Evolutionary conservation across 2,329 filamentous ascomycete genomes (phyloP).

Genomic region (Xylariaceae sp.): DNA sequence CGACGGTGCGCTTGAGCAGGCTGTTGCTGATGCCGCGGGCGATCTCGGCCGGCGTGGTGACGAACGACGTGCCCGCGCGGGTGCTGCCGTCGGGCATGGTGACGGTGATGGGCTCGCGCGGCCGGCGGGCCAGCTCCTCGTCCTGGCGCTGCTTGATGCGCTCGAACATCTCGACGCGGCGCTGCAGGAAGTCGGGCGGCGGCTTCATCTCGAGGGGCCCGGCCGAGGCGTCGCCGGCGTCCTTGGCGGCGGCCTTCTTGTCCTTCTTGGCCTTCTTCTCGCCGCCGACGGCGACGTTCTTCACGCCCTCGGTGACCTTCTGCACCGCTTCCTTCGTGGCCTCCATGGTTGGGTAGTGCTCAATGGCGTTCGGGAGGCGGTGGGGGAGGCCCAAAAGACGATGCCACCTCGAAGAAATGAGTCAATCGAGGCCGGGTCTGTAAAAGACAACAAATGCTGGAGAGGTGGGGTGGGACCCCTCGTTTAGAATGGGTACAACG

Average conservation of each 20-base stretch:
- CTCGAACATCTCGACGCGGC: constrained; percentile 81
- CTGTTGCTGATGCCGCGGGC: constrained; percentile 76
- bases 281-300: constrained; percentile 1
- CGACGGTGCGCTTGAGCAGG: constrained; percentile 76
- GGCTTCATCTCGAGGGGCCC: constrained; percentile 41
- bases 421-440: neutral
- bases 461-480: neutral
- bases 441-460: neutral
- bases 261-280: constrained; percentile 1
- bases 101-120: constrained; percentile 66
- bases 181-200: constrained; percentile 68
- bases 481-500: no score
- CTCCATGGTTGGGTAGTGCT: constrained; percentile 1
- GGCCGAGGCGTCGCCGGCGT: constrained; percentile 26
- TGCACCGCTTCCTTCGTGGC: neutral
- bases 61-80: constrained; percentile 74
- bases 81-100: constrained; percentile 66
- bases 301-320: constrained; percentile 1
- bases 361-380: no score
- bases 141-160: constrained; percentile 78
- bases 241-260: constrained; percentile 29
- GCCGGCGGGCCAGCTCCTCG: constrained; percentile 54
- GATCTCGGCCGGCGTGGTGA: constrained; percentile 79
- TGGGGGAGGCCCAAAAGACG: no score
- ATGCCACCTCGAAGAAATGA: neutral